Percentiles rank a stretch among this genome's conserved stretches.
Evolutionary conservation across 768 basidiomycete genomes (phyloP).

Genomic region (Sistotremastrum niveocremeum): DNA sequence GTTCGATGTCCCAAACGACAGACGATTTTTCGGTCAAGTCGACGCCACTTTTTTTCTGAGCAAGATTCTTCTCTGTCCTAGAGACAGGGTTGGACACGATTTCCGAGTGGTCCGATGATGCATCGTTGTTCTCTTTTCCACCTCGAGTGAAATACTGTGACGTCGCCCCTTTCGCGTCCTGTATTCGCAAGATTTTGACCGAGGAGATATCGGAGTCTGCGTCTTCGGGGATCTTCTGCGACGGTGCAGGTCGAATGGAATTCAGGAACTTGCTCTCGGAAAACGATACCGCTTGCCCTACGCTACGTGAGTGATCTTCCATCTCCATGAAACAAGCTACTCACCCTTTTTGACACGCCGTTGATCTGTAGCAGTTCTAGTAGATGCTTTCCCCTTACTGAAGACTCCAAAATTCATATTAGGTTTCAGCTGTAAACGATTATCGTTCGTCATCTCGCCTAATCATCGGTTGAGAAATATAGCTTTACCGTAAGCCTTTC

Average conservation of each 20-base stretch:
- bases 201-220: slow-evolving; percentile 7
- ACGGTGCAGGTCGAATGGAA: slow-evolving; percentile 8
- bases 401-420: slow-evolving; percentile 40
- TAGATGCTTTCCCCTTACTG: slow-evolving; percentile 50
- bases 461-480: background rate
- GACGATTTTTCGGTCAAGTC: slow-evolving; percentile 15
- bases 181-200: slow-evolving; percentile 3
- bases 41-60: slow-evolving; percentile 5
- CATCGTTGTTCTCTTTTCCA: background rate
- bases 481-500: slow-evolving; percentile 45
- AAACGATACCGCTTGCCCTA: slow-evolving; percentile 15
- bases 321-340: slow-evolving; percentile 2
- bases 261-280: slow-evolving; percentile 36
- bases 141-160: slow-evolving; percentile 1
- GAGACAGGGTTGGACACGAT: slow-evolving; percentile 9
- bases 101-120: slow-evolving; percentile 1
- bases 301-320: background rate
- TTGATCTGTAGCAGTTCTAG: slow-evolving; percentile 18
- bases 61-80: slow-evolving; percentile 9
- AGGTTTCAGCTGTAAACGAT: slow-evolving; percentile 26
- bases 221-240: slow-evolving; percentile 3
- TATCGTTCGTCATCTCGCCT: background rate
- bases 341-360: slow-evolving; percentile 17
- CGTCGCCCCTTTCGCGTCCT: slow-evolving; percentile 1
- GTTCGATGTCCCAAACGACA: slow-evolving; percentile 45